These are phyloP conservation scores for Pseudocercospora fijiensis DNA, from an alignment of 2,329 filamentous ascomycete genomes.

Conservation along the genomic window DNA sequence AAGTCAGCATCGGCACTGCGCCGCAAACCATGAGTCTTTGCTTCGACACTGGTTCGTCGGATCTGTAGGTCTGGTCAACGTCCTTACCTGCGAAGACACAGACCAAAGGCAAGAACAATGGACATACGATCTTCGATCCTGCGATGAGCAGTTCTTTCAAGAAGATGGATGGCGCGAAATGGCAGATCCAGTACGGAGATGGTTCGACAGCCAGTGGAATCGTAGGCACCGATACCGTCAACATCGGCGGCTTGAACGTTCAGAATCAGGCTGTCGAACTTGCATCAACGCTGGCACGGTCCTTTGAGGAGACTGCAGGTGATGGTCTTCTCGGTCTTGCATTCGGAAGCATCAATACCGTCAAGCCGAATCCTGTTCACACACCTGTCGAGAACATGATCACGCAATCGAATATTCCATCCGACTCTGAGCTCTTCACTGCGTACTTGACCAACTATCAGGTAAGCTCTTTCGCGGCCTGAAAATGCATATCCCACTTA, in stretches of 20 bases:
- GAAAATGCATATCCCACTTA: neutral
- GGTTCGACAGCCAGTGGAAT: slow-evolving; percentile 64
- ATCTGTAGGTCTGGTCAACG: slow-evolving; percentile 57
- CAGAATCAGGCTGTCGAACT: slow-evolving; percentile 65
- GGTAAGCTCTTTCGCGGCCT: neutral
- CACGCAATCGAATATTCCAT: slow-evolving; percentile 54
- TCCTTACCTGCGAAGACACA: slow-evolving; percentile 29
- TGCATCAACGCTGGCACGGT: slow-evolving; percentile 57
- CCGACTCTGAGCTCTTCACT: slow-evolving; percentile 60
- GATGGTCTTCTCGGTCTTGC: slow-evolving; percentile 69
- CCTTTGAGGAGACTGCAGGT: slow-evolving; percentile 57
- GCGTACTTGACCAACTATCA: slow-evolving; percentile 61
- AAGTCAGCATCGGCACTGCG: slow-evolving; percentile 64
- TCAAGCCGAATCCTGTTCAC: slow-evolving; percentile 51
- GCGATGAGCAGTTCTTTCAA: slow-evolving; percentile 62
- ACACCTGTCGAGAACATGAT: slow-evolving; percentile 72
- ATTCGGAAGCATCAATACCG: slow-evolving; percentile 45
- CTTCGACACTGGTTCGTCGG: slow-evolving; percentile 70
- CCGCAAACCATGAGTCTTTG: slow-evolving; percentile 60
- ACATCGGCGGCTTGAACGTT: slow-evolving; percentile 61
- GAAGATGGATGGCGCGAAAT: slow-evolving; percentile 50
- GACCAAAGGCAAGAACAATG: slow-evolving; percentile 35
- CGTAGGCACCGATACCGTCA: slow-evolving; percentile 63
- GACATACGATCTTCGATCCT: slow-evolving; percentile 60
- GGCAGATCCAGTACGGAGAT: slow-evolving; percentile 69